These are phyloP conservation scores for Solanum paucissectum DNA, from an alignment of 257 asterid genomes.

Conservation along the genomic window DNA sequence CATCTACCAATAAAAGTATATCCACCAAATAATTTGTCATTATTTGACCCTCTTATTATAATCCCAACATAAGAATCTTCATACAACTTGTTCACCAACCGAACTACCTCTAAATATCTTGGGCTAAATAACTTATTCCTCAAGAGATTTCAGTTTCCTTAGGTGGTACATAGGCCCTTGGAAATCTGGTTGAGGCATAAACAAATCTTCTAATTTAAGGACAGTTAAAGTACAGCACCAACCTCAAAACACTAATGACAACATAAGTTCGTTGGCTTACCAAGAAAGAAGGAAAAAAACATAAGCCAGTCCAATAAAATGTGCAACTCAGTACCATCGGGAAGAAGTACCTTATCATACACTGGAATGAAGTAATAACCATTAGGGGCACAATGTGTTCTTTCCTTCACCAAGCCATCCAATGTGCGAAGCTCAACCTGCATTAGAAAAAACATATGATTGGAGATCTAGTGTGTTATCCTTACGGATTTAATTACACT, in stretches of 20 bases:
- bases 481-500: neutral
- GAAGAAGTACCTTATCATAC: conserved; percentile 68
- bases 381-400: conserved; percentile 95
- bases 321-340: neutral
- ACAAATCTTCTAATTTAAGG: neutral
- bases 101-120: neutral
- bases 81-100: neutral
- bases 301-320: neutral
- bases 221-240: neutral
- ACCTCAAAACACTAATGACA: neutral
- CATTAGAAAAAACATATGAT: neutral
- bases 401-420: conserved; percentile 95
- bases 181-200: neutral
- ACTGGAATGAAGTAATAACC: conserved; percentile 98
- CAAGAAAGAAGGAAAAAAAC: neutral
- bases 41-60: neutral
- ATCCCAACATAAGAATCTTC: neutral
- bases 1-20: neutral
- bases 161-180: neutral
- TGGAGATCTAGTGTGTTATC: neutral
- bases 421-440: conserved; percentile 84
- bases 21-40: neutral
- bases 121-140: neutral
- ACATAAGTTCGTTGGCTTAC: neutral
- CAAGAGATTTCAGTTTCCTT: neutral